Conservation (phyloP, 306 rosid genomes). For the Malus orientalis region DNA sequence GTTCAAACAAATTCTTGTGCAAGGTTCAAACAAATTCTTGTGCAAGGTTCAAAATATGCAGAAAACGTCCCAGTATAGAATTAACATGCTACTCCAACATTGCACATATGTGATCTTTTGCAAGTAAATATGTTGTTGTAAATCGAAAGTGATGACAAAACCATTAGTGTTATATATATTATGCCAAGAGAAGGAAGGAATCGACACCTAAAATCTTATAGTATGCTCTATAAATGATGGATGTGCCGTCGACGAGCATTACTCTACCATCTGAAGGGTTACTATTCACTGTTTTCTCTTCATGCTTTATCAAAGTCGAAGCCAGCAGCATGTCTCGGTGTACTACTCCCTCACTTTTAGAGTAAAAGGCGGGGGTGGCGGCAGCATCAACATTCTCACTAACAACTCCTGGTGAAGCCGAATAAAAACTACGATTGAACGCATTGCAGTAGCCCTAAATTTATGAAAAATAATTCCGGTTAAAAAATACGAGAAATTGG, state of each 20-base stretch:
- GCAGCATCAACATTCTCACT: conserved; percentile 14
- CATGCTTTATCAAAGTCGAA: conserved; percentile 12
- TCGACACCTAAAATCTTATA: conserved; percentile 70
- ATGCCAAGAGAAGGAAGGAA: not conserved
- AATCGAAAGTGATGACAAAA: not conserved
- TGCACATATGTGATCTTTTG: not conserved
- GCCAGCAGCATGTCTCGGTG: conserved; percentile 16
- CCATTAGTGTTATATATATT: not conserved
- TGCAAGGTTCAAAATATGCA: not conserved
- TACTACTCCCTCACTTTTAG: conserved; percentile 18
- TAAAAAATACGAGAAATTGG: not conserved
- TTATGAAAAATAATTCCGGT: not conserved
- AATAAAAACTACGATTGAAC: conserved; percentile 7
- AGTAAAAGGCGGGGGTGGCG: not conserved
- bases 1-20: not conserved
- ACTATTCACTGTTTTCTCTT: conserved; percentile 15
- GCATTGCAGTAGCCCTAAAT: conserved; percentile 44
- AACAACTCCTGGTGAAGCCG: conserved; percentile 31
- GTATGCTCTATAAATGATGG: conserved; percentile 76
- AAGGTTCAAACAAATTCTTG: not conserved
- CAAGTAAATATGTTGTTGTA: not conserved
- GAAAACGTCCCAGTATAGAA: not conserved
- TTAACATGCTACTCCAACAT: not conserved
- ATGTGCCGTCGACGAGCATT: conserved; percentile 87
- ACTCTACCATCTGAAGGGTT: conserved; percentile 60